A percentile compares a stretch with the other conserved stretches of the same genome.
Evolutionary conservation across 2,329 filamentous ascomycete genomes (phyloP).

Genomic region (Tolypocladium amazonense): DNA sequence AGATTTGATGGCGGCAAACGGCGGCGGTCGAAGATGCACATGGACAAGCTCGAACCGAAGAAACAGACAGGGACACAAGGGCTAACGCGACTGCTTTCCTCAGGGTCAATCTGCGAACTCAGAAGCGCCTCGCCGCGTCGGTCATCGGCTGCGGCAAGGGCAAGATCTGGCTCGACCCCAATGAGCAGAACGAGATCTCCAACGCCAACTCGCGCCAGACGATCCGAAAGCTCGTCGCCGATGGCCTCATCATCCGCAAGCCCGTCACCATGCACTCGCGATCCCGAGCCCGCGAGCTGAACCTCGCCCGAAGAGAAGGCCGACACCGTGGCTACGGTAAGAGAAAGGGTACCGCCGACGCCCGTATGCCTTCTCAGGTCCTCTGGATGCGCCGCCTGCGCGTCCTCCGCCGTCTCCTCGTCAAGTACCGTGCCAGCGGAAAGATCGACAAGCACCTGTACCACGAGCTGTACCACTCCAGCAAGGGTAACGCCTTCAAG

Average conservation of each 20-base stretch:
- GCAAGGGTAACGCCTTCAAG: conserved; percentile 99
- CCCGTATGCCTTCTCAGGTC: conserved; percentile 97
- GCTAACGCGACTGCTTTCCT: conserved; percentile 18
- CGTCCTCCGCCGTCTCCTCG: conserved; percentile 95
- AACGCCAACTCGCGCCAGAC: conserved; percentile 99
- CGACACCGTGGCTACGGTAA: conserved; percentile 99
- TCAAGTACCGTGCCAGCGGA: conserved; percentile 99
- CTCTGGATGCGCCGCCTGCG: conserved; percentile 99
- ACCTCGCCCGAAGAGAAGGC: conserved; percentile 86
- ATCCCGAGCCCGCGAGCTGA: conserved; percentile 89
- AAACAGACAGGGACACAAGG: background rate
- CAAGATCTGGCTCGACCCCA: conserved; percentile 99
- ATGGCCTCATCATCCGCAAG: conserved; percentile 99
- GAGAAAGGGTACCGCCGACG: conserved; percentile 99
- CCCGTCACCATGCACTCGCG: conserved; percentile 99
- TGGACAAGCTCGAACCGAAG: background rate
- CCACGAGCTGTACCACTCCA: conserved; percentile 99
- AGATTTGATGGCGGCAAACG: background rate
- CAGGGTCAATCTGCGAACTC: conserved; percentile 99
- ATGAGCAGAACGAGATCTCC: conserved; percentile 98
- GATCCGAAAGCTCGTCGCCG: conserved; percentile 97
- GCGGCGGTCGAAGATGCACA: background rate
- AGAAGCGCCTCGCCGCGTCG: conserved; percentile 99
- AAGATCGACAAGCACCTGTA: conserved; percentile 99
- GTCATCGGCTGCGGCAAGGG: conserved; percentile 98